Percentiles rank a stretch among this genome's conserved stretches.
Conservation (phyloP, 148 eudicot species). For the Euryodendron excelsum region DNA sequence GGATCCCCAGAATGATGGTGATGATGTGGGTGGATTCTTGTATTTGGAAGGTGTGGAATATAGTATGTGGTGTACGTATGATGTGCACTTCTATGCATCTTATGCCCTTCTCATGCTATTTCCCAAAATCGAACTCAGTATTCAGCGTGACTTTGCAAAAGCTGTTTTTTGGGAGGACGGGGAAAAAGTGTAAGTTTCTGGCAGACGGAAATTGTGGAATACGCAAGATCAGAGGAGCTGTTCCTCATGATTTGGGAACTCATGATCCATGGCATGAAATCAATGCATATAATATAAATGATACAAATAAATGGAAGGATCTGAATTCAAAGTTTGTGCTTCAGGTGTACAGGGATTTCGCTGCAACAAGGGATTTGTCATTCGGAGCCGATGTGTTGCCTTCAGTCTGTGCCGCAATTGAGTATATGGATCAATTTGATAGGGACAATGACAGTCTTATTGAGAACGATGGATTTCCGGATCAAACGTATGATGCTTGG, state of each 20-base stretch:
- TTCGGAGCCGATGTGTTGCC: constrained; percentile 99
- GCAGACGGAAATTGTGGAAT: constrained; percentile 93
- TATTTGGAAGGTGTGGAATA: constrained; percentile 98
- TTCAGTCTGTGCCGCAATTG: constrained; percentile 92
- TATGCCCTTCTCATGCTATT: constrained; percentile 92
- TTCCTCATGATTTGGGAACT: constrained; percentile 96
- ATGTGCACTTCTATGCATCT: constrained; percentile 98
- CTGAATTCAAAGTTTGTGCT: constrained; percentile 96
- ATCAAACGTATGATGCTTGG: constrained; percentile 99
- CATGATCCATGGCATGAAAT: constrained; percentile 99
- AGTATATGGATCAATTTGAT: constrained; percentile 97
- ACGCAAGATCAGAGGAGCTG: constrained; percentile 90
- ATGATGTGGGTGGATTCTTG: constrained; percentile 91
- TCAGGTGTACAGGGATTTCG: constrained; percentile 91
- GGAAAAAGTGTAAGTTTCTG: constrained; percentile 77
- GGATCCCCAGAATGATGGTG: constrained; percentile 31
- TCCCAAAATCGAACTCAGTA: constrained; percentile 94
- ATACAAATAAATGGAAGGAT: constrained; percentile 98
- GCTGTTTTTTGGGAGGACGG: constrained; percentile 83
- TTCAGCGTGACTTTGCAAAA: constrained; percentile 96
- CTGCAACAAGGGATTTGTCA: constrained; percentile 85
- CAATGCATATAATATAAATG: constrained; percentile 98
- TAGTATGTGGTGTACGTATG: constrained; percentile 99
- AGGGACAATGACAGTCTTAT: constrained; percentile 79
- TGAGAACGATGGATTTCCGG: constrained; percentile 97